Conservation (phyloP, 1,139 yeast species). For the Maudiozyma humilis region DNA sequence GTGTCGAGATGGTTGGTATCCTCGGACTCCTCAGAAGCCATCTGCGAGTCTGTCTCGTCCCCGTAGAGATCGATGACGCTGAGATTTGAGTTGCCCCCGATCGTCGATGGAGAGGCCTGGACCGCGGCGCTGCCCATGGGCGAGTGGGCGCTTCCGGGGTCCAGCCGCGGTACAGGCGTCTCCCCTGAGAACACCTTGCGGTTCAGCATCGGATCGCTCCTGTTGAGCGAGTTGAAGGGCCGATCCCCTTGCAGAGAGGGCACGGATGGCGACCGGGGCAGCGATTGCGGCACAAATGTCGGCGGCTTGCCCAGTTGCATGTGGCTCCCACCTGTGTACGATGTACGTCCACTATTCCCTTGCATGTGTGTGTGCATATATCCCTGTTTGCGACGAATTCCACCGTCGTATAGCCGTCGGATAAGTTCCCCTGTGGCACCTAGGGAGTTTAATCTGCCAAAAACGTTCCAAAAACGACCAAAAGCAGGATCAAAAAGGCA, state of each 20-base stretch:
- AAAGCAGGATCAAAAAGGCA: too few relatives aligned
- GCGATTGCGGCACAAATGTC: neutral
- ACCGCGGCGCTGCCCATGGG: neutral
- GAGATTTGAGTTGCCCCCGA: constrained; percentile 17
- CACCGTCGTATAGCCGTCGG: neutral
- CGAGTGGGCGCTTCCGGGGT: neutral
- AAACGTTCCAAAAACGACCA: too few relatives aligned
- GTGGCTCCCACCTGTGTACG: neutral
- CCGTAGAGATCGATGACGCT: constrained; percentile 28
- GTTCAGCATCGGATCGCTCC: constrained; percentile 4
- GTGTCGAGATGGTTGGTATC: neutral
- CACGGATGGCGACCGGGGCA: constrained; percentile 25
- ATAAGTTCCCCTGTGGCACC: neutral
- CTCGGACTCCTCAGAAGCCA: constrained; percentile 7
- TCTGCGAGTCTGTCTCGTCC: constrained; percentile 9
- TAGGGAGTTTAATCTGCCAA: too few relatives aligned
- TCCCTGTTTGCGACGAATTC: too few relatives aligned
- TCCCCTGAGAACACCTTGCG: neutral
- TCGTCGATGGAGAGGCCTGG: constrained; percentile 6
- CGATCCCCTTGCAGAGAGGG: constrained; percentile 22
- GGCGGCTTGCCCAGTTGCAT: neutral
- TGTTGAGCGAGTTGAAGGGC: neutral
- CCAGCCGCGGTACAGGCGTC: too few relatives aligned
- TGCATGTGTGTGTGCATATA: neutral
- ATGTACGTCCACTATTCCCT: neutral